Evolutionary conservation across 1,284 basidiomycete species (phyloP).

Genomic region (Takashimella koratensis): DNA sequence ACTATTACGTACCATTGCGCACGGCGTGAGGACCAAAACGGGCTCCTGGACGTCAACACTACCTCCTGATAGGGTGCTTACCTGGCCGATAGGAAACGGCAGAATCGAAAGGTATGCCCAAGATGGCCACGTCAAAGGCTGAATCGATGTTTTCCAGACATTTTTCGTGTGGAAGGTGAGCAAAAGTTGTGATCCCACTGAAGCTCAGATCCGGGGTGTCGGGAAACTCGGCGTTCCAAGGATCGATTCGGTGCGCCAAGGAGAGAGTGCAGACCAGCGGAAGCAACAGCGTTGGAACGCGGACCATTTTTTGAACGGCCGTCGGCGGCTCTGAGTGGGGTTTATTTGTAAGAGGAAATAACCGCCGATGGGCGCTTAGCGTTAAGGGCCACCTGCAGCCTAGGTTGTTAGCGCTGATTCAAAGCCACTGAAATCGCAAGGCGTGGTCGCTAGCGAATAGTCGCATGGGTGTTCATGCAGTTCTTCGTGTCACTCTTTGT

Average conservation of each 20-base stretch:
- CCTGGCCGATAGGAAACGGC: constrained; percentile 47
- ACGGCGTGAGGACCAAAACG: constrained; percentile 78
- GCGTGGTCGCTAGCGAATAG: no score
- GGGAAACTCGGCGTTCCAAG: background rate
- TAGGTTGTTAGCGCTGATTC: no score
- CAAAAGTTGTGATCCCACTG: constrained; percentile 42
- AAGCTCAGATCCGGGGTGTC: constrained; percentile 13
- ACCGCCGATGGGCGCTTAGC: no score
- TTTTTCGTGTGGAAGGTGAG: constrained; percentile 37
- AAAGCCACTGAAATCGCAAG: no score
- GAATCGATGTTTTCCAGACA: constrained; percentile 39
- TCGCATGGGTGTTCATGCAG: no score
- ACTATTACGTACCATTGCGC: constrained; percentile 54
- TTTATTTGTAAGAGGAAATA: no score
- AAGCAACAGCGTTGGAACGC: no score
- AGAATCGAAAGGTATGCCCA: constrained; percentile 74
- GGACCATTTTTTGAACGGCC: no score
- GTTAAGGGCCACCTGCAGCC: no score
- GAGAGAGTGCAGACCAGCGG: no score
- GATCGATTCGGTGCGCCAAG: background rate
- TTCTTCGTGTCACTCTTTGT: no score
- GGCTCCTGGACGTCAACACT: constrained; percentile 48
- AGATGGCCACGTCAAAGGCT: constrained; percentile 52
- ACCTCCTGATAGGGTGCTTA: background rate
- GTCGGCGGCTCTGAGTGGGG: no score